These are phyloP conservation scores for Amphirosellinia nigrospora DNA, from an alignment of 495 filamentous ascomycete species.

Conservation along the genomic window DNA sequence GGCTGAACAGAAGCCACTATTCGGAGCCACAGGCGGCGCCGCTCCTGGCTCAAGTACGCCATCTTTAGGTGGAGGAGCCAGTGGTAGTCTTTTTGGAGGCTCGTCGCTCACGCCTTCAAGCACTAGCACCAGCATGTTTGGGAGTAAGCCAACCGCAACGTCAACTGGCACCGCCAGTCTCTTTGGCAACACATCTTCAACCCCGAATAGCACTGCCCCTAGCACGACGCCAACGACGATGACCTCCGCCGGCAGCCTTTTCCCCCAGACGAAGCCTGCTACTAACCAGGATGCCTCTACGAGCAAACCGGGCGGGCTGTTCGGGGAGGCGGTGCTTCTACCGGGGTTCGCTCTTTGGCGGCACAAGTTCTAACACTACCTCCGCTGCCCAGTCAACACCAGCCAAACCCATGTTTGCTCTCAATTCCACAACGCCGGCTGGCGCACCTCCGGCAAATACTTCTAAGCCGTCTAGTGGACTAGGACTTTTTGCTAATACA, in stretches of 20 bases:
- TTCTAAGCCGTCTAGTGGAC: constrained; percentile 28
- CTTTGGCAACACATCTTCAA: constrained; percentile 46
- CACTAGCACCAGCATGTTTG: constrained; percentile 30
- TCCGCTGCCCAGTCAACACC: constrained; percentile 35
- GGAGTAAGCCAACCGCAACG: constrained; percentile 35
- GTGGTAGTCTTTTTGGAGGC: constrained; percentile 47
- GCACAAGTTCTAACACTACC: constrained; percentile 45
- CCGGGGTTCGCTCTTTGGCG: constrained; percentile 50
- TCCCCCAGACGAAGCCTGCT: constrained; percentile 28
- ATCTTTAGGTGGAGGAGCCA: constrained; percentile 37
- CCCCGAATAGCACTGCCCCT: constrained; percentile 39
- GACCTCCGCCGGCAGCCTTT: constrained; percentile 28
- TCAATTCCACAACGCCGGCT: constrained; percentile 67
- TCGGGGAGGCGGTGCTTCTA: constrained; percentile 42
- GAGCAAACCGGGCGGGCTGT: constrained; percentile 46
- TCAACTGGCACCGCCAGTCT: constrained; percentile 30
- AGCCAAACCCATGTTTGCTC: constrained; percentile 51
- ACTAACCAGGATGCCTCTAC: constrained; percentile 34
- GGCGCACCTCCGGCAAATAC: constrained; percentile 60
- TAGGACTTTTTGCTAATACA: constrained; percentile 31
- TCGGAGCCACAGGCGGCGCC: constrained; percentile 38
- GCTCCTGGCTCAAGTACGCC: constrained; percentile 39
- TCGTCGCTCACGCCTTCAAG: constrained; percentile 29
- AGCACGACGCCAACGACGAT: constrained; percentile 49
- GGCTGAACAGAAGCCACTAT: constrained; percentile 40